Conservation (phyloP, 2,329 filamentous ascomycete genomes). For the Trichoderma lentiforme region DNA sequence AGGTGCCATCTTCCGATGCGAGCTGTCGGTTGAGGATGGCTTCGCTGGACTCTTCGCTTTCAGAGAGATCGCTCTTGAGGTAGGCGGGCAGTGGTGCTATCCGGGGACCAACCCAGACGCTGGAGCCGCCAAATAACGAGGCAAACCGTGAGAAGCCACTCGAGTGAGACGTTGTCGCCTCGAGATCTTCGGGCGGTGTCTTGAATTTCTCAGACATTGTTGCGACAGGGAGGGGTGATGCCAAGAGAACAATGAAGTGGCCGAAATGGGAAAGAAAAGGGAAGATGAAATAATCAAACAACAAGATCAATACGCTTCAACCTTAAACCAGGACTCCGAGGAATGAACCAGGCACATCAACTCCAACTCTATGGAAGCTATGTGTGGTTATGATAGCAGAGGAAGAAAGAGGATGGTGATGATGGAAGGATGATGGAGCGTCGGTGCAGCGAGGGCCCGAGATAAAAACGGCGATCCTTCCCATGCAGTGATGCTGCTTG, state of each 20-base stretch:
- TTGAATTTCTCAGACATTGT: conserved; percentile 29
- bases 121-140: conserved; percentile 37
- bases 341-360: background rate
- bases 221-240: background rate
- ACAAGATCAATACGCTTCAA: background rate
- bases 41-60: conserved; percentile 45
- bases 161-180: conserved; percentile 17
- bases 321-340: background rate
- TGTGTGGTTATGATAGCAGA: background rate
- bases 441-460: conserved; percentile 16
- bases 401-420: background rate
- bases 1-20: conserved; percentile 69
- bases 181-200: conserved; percentile 18
- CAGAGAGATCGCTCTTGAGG: conserved; percentile 32
- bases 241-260: background rate
- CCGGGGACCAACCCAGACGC: conserved; percentile 47
- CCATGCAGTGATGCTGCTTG: background rate
- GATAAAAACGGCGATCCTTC: conserved; percentile 12
- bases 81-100: conserved; percentile 46
- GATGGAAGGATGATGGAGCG: background rate
- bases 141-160: conserved; percentile 30
- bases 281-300: background rate
- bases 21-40: conserved; percentile 63
- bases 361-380: background rate
- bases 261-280: background rate